These are phyloP conservation scores for Fomitopsis pulvina DNA, from an alignment of 768 basidiomycete genomes.

Conservation along the genomic window DNA sequence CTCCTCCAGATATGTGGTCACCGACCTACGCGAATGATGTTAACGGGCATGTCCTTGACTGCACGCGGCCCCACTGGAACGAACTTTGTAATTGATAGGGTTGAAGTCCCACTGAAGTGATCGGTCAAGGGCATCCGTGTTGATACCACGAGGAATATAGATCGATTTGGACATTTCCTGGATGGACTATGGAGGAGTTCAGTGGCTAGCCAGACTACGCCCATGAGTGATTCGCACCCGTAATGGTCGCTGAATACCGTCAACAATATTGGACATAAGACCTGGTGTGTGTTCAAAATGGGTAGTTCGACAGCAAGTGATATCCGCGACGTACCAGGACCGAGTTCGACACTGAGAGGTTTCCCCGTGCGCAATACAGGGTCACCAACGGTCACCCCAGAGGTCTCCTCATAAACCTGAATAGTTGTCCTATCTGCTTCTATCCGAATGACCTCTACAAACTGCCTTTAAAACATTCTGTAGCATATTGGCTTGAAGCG, in stretches of 20 bases:
- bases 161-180: slow-evolving; percentile 98
- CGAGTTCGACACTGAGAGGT: slow-evolving; percentile 94
- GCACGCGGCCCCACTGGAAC: not conserved
- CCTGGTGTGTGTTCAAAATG: slow-evolving; percentile 39
- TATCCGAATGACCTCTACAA: slow-evolving; percentile 95
- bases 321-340: slow-evolving; percentile 62
- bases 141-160: slow-evolving; percentile 98
- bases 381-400: slow-evolving; percentile 97
- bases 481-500: not conserved
- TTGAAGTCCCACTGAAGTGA: slow-evolving; percentile 92
- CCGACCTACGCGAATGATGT: slow-evolving; percentile 53
- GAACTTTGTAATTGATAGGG: slow-evolving; percentile 71
- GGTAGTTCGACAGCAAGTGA: not conserved
- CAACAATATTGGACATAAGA: slow-evolving; percentile 98
- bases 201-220: slow-evolving; percentile 3
- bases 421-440: slow-evolving; percentile 98
- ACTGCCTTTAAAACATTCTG: not conserved
- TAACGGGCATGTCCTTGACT: not conserved
- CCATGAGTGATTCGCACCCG: slow-evolving; percentile 45
- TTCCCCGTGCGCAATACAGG: slow-evolving; percentile 97
- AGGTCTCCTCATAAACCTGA: slow-evolving; percentile 99
- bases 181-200: slow-evolving; percentile 51
- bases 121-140: slow-evolving; percentile 91
- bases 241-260: slow-evolving; percentile 92
- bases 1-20: slow-evolving; percentile 95